A percentile compares a stretch with the other conserved stretches of the same genome.
phyloP scores from a whole-genome alignment of 768 basidiomycete species.

The Hortiboletus campestris region DNA sequence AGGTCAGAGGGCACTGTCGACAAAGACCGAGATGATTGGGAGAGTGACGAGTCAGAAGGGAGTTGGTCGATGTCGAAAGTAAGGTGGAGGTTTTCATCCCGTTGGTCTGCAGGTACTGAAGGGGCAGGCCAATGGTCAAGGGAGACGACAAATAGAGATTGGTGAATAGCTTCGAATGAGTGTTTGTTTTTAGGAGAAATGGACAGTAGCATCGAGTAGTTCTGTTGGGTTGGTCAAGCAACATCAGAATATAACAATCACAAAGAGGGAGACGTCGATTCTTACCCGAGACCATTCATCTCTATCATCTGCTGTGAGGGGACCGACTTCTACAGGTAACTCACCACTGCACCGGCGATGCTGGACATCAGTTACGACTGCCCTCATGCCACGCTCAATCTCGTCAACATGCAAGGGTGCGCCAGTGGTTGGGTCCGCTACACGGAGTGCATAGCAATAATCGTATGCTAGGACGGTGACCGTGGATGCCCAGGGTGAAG shows the following conservation, averaged over 20 bases:
- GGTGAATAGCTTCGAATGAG: conserved; percentile 62
- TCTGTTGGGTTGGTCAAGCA: conserved; percentile 36
- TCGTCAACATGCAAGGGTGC: conserved; percentile 34
- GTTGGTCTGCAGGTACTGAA: conserved; percentile 22
- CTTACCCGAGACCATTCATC: conserved; percentile 79
- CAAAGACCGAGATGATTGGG: conserved; percentile 7
- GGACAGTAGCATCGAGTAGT: conserved; percentile 63
- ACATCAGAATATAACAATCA: background rate
- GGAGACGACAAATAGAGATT: conserved; percentile 76
- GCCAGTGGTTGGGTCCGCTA: conserved; percentile 38
- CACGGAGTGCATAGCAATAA: conserved; percentile 76
- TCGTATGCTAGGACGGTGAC: conserved; percentile 72
- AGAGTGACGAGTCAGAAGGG: background rate
- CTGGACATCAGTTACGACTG: conserved; percentile 57
- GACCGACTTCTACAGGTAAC: conserved; percentile 57
- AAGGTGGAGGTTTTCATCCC: conserved; percentile 28
- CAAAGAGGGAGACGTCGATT: background rate
- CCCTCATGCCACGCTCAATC: conserved; percentile 47
- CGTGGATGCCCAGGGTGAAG: conserved; percentile 43
- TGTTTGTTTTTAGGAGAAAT: conserved; percentile 63
- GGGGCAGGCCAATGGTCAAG: conserved; percentile 69
- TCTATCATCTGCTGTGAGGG: conserved; percentile 76
- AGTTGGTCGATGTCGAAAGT: conserved; percentile 30
- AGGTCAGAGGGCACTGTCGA: conserved; percentile 32
- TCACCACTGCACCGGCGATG: conserved; percentile 51